Percentiles rank a stretch among this genome's conserved stretches.
These are phyloP conservation scores for Pseudogymnoascus sp. DNA, from an alignment of 2,329 filamentous ascomycete species.

Conservation along the genomic window DNA sequence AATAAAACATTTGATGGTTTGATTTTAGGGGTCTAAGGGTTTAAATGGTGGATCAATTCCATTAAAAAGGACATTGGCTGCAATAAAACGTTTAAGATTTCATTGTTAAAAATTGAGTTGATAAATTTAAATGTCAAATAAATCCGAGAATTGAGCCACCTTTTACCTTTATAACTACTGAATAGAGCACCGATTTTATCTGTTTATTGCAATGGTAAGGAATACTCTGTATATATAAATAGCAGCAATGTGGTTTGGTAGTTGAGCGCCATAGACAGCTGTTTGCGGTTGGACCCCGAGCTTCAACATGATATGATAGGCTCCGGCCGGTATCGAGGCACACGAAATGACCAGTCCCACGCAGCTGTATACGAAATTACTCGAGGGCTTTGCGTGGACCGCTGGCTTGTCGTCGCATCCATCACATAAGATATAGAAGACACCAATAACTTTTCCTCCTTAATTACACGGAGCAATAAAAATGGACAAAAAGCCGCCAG, in stretches of 20 bases:
- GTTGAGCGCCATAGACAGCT: neutral
- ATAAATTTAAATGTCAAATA: neutral
- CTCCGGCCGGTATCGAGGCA: neutral
- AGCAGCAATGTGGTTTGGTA: neutral
- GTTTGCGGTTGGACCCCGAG: neutral
- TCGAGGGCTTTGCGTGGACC: neutral
- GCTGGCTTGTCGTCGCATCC: neutral
- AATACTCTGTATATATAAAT: neutral
- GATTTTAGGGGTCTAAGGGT: neutral
- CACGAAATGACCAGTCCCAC: neutral
- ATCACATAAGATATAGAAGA: neutral
- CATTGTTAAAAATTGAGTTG: neutral
- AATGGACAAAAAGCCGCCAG: constrained; percentile 1
- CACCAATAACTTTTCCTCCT: constrained; percentile 5
- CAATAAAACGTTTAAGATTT: neutral
- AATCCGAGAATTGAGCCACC: neutral
- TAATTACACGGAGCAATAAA: constrained; percentile 3
- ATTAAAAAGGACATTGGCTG: neutral
- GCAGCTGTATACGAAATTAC: neutral
- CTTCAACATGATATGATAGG: neutral
- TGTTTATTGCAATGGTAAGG: no score
- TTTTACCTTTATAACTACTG: neutral
- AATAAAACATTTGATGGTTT: neutral
- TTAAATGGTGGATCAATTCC: neutral
- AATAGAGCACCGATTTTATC: neutral